phyloP scores from a whole-genome alignment of 805 yeast species.

The Clavispora asparagi region DNA sequence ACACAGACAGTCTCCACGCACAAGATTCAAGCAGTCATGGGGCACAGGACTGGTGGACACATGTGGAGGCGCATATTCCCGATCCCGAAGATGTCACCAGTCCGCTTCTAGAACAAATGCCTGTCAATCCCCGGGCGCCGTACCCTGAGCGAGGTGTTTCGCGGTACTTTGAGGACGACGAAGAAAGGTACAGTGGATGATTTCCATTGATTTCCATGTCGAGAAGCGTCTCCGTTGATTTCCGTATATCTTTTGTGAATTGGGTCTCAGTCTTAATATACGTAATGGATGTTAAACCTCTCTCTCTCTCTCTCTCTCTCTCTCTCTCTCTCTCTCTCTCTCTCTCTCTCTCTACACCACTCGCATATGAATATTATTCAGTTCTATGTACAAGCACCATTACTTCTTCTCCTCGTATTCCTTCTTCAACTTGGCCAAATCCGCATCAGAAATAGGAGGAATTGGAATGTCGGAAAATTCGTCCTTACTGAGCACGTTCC shows the following conservation, averaged over 20 bases:
- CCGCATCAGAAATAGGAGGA: conserved; percentile 83
- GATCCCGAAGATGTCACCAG: neutral
- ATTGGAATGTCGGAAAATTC: conserved; percentile 90
- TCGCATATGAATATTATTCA: neutral
- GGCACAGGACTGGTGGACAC: neutral
- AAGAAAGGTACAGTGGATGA: too few species aligned
- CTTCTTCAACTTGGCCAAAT: conserved; percentile 62
- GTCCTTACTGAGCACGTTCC: conserved; percentile 62
- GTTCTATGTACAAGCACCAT: neutral
- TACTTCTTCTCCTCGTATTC: conserved; percentile 56
- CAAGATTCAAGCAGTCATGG: too few species aligned
- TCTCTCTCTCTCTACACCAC: neutral
- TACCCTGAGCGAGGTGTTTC: conserved; percentile 17
- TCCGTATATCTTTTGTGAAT: too few species aligned
- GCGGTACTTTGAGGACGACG: conserved; percentile 4
- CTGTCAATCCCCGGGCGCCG: conserved; percentile 2
- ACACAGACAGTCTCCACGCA: too few species aligned
- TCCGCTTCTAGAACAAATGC: neutral
- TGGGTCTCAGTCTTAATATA: too few species aligned
- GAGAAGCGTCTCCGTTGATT: too few species aligned
- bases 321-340: too few species aligned
- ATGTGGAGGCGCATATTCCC: neutral
- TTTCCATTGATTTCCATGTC: too few species aligned
- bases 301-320: too few species aligned
- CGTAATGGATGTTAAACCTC: too few species aligned